Base-by-base conservation (phyloP, 495 filamentous ascomycete genomes). In the Niebla homalea region DNA sequence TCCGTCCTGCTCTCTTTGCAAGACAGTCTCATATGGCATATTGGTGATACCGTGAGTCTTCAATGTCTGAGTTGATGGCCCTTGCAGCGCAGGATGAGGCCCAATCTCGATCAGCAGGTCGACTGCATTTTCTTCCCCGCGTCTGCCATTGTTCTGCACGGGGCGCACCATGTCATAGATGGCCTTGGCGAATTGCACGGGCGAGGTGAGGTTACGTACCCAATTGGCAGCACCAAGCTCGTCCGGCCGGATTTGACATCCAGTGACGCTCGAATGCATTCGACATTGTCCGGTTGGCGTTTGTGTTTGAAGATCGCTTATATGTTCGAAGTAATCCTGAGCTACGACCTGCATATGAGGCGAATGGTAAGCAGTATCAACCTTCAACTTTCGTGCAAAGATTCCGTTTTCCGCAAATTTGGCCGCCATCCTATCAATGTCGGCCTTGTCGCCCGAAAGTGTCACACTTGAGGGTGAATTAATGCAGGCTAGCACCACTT, bases 71-170 rank as follows among this genome's bases (percentile, higher is more conserved):
- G 60, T 64, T 21, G 73, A 61, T 0, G 73, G 69, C 1, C 67
- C 67, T 20, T 67, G 60, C 2, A 80, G 55, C 0, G 70, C 67
- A 0, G 61, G 56, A 36, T 72, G 68, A 14, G 76, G 73, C 0
- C 76, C 74, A 7, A 80, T 59, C 53, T 80, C 76, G 35, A 80
- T 37, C 12, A 80, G 40, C 4, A 66, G 43, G 25, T 55, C 61
- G 10, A 70, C 57, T 2, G 26, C 48, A 25, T 41, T 38, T 0
- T 23, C n/a, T 0, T 51, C 44, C 0, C 59, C 26, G 16, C 49
- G 42, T 36, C 51, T 8, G 10, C 16, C 14, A 7, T 36, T 14
- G 7, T 44, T 23, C 16, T 29, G 6, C 35, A 42, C 12, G 21
- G 45, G 7, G 40, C 41, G 20, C 45, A 51, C 48, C 52, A 52